Conservation (phyloP, 2,329 filamentous ascomycete genomes). For the Neonectria ditissima region DNA sequence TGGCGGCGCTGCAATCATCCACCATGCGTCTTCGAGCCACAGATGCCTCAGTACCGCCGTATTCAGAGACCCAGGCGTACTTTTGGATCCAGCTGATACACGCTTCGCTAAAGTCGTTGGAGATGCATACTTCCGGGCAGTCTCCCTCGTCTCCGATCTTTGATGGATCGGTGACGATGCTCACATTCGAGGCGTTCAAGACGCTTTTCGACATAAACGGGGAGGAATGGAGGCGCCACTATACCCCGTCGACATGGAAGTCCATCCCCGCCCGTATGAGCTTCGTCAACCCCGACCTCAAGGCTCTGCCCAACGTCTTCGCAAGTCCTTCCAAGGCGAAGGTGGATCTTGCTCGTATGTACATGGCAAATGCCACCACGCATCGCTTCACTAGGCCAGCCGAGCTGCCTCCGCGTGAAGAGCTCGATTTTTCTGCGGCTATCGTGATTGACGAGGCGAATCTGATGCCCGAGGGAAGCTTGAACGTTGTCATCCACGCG, state of each 20-base stretch:
- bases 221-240: slow-evolving; percentile 46
- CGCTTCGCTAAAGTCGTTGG: slow-evolving; percentile 32
- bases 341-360: slow-evolving; percentile 28
- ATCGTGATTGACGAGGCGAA: slow-evolving; percentile 38
- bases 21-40: slow-evolving; percentile 39
- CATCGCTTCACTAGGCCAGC: slow-evolving; percentile 18
- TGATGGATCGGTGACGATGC: slow-evolving; percentile 10
- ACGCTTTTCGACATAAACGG: slow-evolving; percentile 39
- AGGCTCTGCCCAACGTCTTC: slow-evolving; percentile 44
- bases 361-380: slow-evolving; percentile 35
- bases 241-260: slow-evolving; percentile 42
- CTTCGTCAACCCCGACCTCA: slow-evolving; percentile 44
- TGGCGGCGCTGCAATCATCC: slow-evolving; percentile 40
- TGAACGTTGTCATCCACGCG: slow-evolving; percentile 36
- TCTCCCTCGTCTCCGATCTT: background rate
- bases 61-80: slow-evolving; percentile 50
- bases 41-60: slow-evolving; percentile 37
- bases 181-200: slow-evolving; percentile 40
- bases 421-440: slow-evolving; percentile 38
- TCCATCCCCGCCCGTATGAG: slow-evolving; percentile 43
- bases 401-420: slow-evolving; percentile 26
- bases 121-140: background rate
- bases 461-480: slow-evolving; percentile 25
- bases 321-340: slow-evolving; percentile 33
- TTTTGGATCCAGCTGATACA: slow-evolving; percentile 49